A percentile compares a stretch with the other conserved stretches of the same genome.
Conservation (phyloP, 805 yeast species). For the Candida broadrunensis region DNA sequence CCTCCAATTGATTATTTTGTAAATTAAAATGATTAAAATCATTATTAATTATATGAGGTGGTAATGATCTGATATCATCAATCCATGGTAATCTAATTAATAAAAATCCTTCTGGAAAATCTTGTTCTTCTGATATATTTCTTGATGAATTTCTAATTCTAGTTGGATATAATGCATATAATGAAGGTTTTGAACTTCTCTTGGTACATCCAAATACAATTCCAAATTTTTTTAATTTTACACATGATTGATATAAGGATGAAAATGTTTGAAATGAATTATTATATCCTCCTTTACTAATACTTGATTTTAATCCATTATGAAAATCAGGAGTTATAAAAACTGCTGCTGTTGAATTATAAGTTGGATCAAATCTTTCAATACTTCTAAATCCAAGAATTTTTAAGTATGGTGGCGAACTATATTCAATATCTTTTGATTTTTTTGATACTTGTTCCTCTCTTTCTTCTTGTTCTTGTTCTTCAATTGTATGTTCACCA, state of each 20-base stretch:
- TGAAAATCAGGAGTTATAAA: slow-evolving; percentile 68
- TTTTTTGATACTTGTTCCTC: slow-evolving; percentile 11
- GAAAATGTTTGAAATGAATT: slow-evolving; percentile 70
- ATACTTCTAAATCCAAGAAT: slow-evolving; percentile 65
- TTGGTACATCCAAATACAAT: slow-evolving; percentile 70
- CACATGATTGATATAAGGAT: slow-evolving; percentile 61
- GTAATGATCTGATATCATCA: slow-evolving; percentile 71
- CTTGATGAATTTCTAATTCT: slow-evolving; percentile 17
- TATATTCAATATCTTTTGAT: slow-evolving; percentile 12
- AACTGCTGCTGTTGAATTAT: slow-evolving; percentile 51
- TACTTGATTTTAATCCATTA: slow-evolving; percentile 25
- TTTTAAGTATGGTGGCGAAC: slow-evolving; percentile 50
- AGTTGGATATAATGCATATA: slow-evolving; percentile 63
- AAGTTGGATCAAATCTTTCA: slow-evolving; percentile 44
- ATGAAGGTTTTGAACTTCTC: slow-evolving; percentile 48
- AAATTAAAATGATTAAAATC: neutral
- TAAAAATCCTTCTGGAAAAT: slow-evolving; percentile 71
- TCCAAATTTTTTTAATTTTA: slow-evolving; percentile 51
- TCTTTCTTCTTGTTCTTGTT: slow-evolving; percentile 12
- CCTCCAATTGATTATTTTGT: slow-evolving; percentile 10
- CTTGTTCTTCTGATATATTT: slow-evolving; percentile 7
- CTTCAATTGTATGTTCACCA: slow-evolving; percentile 9
- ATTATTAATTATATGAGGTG: slow-evolving; percentile 24
- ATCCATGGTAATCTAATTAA: slow-evolving; percentile 67
- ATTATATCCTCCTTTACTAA: slow-evolving; percentile 37